These are phyloP conservation scores for Solanum neorickii DNA, from an alignment of 257 asterid genomes.

Conservation along the genomic window DNA sequence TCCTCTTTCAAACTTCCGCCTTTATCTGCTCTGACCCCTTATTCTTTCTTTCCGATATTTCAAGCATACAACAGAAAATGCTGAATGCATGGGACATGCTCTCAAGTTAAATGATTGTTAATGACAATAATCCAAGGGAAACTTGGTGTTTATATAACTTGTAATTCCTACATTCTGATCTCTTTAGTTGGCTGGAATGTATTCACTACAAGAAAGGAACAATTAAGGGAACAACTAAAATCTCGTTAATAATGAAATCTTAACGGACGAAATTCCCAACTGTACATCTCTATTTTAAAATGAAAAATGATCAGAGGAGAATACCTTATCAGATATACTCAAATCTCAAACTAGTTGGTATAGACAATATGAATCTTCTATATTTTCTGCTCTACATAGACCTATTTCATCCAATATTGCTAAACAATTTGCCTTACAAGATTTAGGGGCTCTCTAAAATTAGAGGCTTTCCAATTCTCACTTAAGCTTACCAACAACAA, in stretches of 20 bases:
- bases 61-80: not conserved
- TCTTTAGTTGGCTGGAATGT: not conserved
- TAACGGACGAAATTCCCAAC: not conserved
- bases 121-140: not conserved
- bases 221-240: not conserved
- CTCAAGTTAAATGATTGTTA: not conserved
- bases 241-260: not conserved
- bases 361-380: not conserved
- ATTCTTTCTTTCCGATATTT: not conserved
- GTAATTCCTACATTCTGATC: not conserved
- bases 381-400: not conserved
- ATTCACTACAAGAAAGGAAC: not conserved
- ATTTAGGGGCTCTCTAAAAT: not conserved
- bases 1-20: not conserved
- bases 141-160: not conserved
- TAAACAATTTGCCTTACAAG: not conserved
- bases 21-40: not conserved
- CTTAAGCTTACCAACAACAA: not conserved
- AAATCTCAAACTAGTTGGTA: not conserved
- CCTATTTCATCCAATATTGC: not conserved
- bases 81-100: not conserved
- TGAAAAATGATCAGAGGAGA: not conserved
- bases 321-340: not conserved
- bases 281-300: not conserved
- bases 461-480: not conserved